Conservation (phyloP, 2,329 filamentous ascomycete genomes). For the Claviceps paspali region DNA sequence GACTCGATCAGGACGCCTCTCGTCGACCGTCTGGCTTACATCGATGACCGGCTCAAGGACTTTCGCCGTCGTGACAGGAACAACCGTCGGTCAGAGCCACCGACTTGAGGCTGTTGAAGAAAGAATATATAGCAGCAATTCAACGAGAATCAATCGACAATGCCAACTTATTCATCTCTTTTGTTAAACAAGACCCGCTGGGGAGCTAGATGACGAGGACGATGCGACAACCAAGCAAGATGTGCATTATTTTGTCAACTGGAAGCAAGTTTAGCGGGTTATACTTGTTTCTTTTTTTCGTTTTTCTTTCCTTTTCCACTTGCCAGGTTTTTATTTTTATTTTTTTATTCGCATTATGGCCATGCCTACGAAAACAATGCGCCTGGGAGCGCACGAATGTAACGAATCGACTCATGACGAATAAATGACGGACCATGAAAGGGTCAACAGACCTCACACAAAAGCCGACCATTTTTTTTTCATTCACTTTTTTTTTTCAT, state of each 20-base stretch:
- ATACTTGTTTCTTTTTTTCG: too few relatives aligned
- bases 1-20: constrained; percentile 28
- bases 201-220: too few relatives aligned
- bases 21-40: constrained; percentile 37
- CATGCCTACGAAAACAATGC: not conserved
- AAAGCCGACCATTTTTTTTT: constrained; percentile 1
- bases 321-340: too few relatives aligned
- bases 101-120: constrained; percentile 17
- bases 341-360: too few relatives aligned
- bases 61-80: constrained; percentile 29
- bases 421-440: constrained; percentile 1
- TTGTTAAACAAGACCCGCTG: too few relatives aligned
- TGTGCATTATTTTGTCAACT: too few relatives aligned
- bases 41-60: constrained; percentile 42
- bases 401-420: constrained; percentile 6
- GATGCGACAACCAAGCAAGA: too few relatives aligned
- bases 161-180: too few relatives aligned
- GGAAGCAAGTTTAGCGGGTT: not conserved
- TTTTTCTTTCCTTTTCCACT: too few relatives aligned
- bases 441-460: constrained; percentile 2
- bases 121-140: too few relatives aligned
- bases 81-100: constrained; percentile 33
- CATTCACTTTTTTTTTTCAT: constrained; percentile 4
- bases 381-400: not conserved
- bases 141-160: too few relatives aligned